A percentile compares a stretch with the other conserved stretches of the same genome.
These are phyloP conservation scores for Aspergillus carlsbadensis DNA, from an alignment of 495 filamentous ascomycete species.

Conservation along the genomic window DNA sequence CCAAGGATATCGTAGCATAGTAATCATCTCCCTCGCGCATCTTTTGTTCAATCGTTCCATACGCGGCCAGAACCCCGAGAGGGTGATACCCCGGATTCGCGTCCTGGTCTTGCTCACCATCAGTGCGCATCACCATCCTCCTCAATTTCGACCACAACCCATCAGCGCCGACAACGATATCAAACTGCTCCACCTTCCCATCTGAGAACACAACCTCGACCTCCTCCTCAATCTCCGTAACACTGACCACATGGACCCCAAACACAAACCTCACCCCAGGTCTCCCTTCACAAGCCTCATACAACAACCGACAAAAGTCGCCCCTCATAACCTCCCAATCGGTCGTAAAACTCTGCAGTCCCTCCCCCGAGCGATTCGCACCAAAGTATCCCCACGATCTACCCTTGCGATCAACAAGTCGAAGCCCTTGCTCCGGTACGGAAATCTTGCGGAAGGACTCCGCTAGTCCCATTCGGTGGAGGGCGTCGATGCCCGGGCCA, in stretches of 20 bases:
- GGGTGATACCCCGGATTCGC: background rate
- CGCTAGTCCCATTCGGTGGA: slow-evolving; percentile 40
- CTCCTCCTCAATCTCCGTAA: slow-evolving; percentile 6
- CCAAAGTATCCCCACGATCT: slow-evolving; percentile 26
- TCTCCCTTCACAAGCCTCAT: slow-evolving; percentile 28
- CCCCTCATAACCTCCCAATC: slow-evolving; percentile 51
- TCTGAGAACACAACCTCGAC: slow-evolving; percentile 39
- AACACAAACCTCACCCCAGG: slow-evolving; percentile 33
- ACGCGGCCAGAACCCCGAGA: background rate
- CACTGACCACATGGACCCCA: slow-evolving; percentile 18
- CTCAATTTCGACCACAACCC: slow-evolving; percentile 45
- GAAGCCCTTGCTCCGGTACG: slow-evolving; percentile 33
- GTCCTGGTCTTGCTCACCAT: background rate
- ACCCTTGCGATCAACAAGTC: slow-evolving; percentile 30
- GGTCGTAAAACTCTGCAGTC: slow-evolving; percentile 32
- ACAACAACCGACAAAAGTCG: slow-evolving; percentile 36
- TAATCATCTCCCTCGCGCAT: background rate
- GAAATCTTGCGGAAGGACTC: slow-evolving; percentile 19
- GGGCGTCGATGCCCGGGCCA: slow-evolving; percentile 35
- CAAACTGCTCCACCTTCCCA: slow-evolving; percentile 33
- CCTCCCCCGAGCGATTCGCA: slow-evolving; percentile 27
- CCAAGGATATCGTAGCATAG: background rate
- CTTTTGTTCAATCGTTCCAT: background rate
- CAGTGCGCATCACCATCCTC: slow-evolving; percentile 26
- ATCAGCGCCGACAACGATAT: slow-evolving; percentile 52